Base-by-base conservation (phyloP, 805 yeast genomes). In the Lachancea thermotolerans region DNA sequence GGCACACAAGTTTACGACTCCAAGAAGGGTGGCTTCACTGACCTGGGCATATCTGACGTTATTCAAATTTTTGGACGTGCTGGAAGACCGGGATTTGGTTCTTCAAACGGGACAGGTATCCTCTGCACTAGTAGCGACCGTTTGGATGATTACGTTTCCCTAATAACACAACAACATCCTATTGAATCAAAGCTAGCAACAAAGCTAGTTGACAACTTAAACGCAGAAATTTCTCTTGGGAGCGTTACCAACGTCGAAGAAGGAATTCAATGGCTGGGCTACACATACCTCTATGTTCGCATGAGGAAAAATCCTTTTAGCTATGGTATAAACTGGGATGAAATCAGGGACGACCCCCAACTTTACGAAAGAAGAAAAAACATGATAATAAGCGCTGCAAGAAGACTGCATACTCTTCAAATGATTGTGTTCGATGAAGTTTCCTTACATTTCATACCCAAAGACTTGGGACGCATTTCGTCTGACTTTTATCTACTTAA, bases 61-160 rank as follows among this genome's bases (percentile, higher is more conserved):
- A 85, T 95, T 49, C 99, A 93, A 70, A 93, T 93, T 53, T 93
- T 93, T 68, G 99, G 99, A 55, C 85, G 99, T 70, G 99, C 99
- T 25, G 99, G 99, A 68, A 80, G 99, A 67, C 99, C 99, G 0
- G 99, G 95, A 56, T 93, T 79, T 65, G 67, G 66, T 12, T 96
- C 91, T 54, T 78, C 78, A 46, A 82, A 76, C 58, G 99, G 99
- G 73, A 86, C 91, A 2, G 98, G 98, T 71, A 80, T 89, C 18
- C 68, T 93, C 39, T 81, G 93, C 61, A 93, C 99, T 0, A 73
- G 95, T 0, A 72, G 74, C 47, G 98, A 91, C 56, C 71, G 78
- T 40, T 66, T 95, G 25, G 95, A 87, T 55, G 96, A 89, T 54
- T 93, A 91, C 57, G 78, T 95, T n/a, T 79, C 93, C 1, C 71